phyloP scores from a whole-genome alignment of 208 protist genomes.

The Leishmania martiniquensis region DNA sequence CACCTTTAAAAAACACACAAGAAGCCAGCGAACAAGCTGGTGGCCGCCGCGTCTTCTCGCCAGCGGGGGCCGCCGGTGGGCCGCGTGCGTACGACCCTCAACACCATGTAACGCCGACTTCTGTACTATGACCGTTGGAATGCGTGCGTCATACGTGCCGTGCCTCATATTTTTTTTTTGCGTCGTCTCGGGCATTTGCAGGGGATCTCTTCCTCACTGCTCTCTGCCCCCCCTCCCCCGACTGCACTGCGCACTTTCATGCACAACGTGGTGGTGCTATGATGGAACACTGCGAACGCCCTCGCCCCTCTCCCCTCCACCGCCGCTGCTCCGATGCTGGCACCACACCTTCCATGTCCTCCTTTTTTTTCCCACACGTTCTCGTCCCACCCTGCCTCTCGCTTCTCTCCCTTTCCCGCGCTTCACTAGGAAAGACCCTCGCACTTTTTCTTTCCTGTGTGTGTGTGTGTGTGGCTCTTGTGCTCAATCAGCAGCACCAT shows the following conservation, averaged over 20 bases:
- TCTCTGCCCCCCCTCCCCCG: neutral
- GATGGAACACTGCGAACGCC: neutral
- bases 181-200: neutral
- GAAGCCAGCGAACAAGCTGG: neutral
- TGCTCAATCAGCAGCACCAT: neutral
- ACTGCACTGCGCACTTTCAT: neutral
- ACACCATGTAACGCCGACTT: neutral
- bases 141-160: neutral
- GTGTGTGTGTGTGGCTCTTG: neutral
- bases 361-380: neutral
- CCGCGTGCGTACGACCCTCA: neutral
- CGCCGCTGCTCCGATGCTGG: neutral
- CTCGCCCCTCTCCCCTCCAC: neutral
- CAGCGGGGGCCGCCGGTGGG: neutral
- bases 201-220: neutral
- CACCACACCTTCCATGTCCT: neutral
- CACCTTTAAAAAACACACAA: neutral
- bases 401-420: neutral
- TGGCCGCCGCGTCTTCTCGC: neutral
- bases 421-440: neutral
- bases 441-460: neutral
- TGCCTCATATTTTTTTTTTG: neutral
- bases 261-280: neutral
- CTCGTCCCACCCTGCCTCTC: neutral
- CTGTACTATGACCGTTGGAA: neutral